Evolutionary conservation across 495 filamentous ascomycete genomes (phyloP), one percentile per base, ranked within the genome.

Genomic region (Penicillium malachiteum): DNA sequence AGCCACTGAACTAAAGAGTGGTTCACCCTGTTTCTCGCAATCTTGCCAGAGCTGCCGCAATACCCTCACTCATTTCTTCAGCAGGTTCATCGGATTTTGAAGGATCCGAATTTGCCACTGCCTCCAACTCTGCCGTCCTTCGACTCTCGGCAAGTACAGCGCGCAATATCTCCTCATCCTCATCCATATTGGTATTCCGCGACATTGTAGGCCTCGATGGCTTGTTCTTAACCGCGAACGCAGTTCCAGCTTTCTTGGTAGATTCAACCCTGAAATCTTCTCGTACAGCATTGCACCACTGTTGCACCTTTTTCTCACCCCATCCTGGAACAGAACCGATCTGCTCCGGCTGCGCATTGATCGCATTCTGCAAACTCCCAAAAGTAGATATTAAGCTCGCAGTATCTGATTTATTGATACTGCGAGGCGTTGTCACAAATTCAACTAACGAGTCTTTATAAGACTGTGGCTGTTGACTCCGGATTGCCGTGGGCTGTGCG

Each of bases 361-460:
- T 75, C 0, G 93, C 94, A 21, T 87, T 87, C 62, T 87, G 82
- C 32, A 97, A 67, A 52, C 86, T 93, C 5, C 95, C 95, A 75
- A 97, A 97, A 13, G 85, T 89, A 35, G 87, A 85, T 7, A 97
- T 90, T 38, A 97, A 74, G 38, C 87, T 87, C 3, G 96, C 84
- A 0, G 95, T 89, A 71, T 99, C 93, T 5, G 92, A 89, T 69
- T 96, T 96, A 69, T 97, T 99, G 61, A 99, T 86, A 32, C 85
- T 89, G 48, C 92, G 78, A 7, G 95, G 92, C 4, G 87, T 84
- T 0, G 95, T 97, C 35, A 97, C 85, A 64, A 97, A 96, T 63
- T 97, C 94, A n/a, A 92, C 85, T 39, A 99, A 75, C 39, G 87
- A 87, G 54, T 96, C 90, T n/a, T 84, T 80, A 62, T 96, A 97